Conservation (phyloP, 1,284 basidiomycete genomes). For the Thecaphora frezii region DNA sequence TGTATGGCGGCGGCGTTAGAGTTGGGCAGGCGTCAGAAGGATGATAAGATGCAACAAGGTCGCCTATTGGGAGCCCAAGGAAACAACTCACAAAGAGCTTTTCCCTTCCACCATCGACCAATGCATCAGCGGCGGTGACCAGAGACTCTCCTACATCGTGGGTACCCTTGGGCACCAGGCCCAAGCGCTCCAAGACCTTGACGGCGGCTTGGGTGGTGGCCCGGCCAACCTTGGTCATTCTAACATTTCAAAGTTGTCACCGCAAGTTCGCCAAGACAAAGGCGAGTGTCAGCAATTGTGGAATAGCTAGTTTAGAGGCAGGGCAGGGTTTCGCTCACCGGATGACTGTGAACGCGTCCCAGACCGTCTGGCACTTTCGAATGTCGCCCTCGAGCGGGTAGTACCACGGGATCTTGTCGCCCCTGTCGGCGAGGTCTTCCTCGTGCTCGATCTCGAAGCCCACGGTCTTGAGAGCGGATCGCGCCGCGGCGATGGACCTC, state of each 20-base stretch:
- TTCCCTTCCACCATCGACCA: conserved; percentile 80
- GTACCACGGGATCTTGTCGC: conserved; percentile 84
- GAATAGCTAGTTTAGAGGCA: too few relatives aligned
- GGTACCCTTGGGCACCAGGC: conserved; percentile 88
- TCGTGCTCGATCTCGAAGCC: conserved; percentile 89
- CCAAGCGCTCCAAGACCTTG: conserved; percentile 75
- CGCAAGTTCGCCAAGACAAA: too few relatives aligned
- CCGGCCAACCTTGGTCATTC: conserved; percentile 85
- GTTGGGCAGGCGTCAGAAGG: not conserved
- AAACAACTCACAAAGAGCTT: conserved; percentile 66
- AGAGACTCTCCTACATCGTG: conserved; percentile 85
- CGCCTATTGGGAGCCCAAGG: too few relatives aligned
- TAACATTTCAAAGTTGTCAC: conserved; percentile 63
- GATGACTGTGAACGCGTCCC: conserved; percentile 69
- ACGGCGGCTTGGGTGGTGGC: conserved; percentile 81
- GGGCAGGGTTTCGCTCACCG: conserved; percentile 4
- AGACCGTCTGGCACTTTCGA: conserved; percentile 84
- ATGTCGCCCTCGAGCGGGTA: conserved; percentile 94
- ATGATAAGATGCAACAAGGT: not conserved
- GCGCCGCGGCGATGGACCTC: conserved; percentile 75
- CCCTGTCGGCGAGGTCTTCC: conserved; percentile 87
- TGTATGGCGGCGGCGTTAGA: conserved; percentile 14
- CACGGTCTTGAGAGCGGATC: conserved; percentile 77
- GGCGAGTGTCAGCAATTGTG: too few relatives aligned
- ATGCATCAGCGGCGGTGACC: conserved; percentile 76